A percentile compares a stretch with the other conserved stretches of the same genome.
phyloP scores from a whole-genome alignment of 1,284 basidiomycete genomes.

The Marasmius fiardii region DNA sequence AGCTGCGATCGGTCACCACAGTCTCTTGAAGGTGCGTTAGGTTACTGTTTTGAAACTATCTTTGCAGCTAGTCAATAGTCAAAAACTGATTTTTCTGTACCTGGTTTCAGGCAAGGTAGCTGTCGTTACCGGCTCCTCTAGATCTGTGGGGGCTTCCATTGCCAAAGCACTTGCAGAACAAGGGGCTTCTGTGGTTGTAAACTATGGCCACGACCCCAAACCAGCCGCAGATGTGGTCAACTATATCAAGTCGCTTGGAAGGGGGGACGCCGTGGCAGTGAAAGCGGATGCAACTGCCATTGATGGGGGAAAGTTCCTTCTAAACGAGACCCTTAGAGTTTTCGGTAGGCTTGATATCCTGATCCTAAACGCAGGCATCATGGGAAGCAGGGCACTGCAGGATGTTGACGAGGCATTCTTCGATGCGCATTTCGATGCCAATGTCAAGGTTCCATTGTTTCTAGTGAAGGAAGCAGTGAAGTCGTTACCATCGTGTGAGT shows the following conservation, averaged over 20 bases:
- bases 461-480: slow-evolving; percentile 44
- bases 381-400: slow-evolving; percentile 41
- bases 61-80: background rate
- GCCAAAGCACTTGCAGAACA: slow-evolving; percentile 48
- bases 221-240: slow-evolving; percentile 44
- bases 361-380: slow-evolving; percentile 51
- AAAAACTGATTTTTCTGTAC: background rate
- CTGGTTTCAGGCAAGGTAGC: slow-evolving; percentile 46
- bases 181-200: slow-evolving; percentile 57
- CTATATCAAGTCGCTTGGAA: slow-evolving; percentile 36
- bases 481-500: slow-evolving; percentile 41
- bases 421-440: slow-evolving; percentile 46
- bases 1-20: too few species aligned
- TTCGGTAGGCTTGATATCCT: slow-evolving; percentile 55
- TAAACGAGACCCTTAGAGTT: slow-evolving; percentile 42
- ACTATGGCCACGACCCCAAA: slow-evolving; percentile 40
- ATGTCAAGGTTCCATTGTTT: slow-evolving; percentile 59
- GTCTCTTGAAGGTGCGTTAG: too few species aligned
- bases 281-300: slow-evolving; percentile 47
- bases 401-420: slow-evolving; percentile 49
- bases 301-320: slow-evolving; percentile 37
- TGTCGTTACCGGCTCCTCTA: slow-evolving; percentile 57
- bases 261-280: slow-evolving; percentile 47
- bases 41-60: background rate
- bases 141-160: slow-evolving; percentile 55